Conservation (phyloP, 768 basidiomycete genomes). For the Tricholoma matsutake region DNA sequence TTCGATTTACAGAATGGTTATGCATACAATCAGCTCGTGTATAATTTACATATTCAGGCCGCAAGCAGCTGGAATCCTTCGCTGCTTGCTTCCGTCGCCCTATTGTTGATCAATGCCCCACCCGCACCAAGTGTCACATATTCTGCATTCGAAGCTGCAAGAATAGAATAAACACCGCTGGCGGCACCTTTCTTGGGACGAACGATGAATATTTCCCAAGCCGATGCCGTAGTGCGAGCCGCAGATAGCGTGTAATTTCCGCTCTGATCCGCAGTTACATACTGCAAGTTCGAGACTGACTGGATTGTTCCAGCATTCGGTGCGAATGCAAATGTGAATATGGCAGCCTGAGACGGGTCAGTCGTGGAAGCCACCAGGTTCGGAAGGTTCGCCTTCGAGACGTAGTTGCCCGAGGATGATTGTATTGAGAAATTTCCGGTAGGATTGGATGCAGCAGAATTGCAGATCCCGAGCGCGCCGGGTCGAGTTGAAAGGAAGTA, state of each 20-base stretch:
- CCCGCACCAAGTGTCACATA: constrained; percentile 24
- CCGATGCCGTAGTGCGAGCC: constrained; percentile 21
- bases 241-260: constrained; percentile 26
- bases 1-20: too few species aligned
- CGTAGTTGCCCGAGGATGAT: constrained; percentile 21
- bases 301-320: constrained; percentile 29
- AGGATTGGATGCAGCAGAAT: constrained; percentile 23
- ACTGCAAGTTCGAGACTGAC: constrained; percentile 20
- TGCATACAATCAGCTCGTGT: too few species aligned
- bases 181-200: constrained; percentile 22
- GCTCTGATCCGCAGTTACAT: constrained; percentile 30
- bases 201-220: constrained; percentile 30
- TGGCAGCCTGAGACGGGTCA: constrained; percentile 16
- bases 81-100: constrained; percentile 19
- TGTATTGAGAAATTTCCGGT: constrained; percentile 29
- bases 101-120: constrained; percentile 28
- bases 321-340: constrained; percentile 26
- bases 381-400: constrained; percentile 18
- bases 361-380: constrained; percentile 24
- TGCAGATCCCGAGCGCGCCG: constrained; percentile 27
- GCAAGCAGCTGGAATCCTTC: constrained; percentile 24
- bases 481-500: constrained; percentile 33
- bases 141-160: constrained; percentile 27
- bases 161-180: constrained; percentile 28
- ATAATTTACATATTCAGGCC: too few species aligned